phyloP scores from a whole-genome alignment of 2,329 filamentous ascomycete genomes.

The Raffaelea albimanens region DNA sequence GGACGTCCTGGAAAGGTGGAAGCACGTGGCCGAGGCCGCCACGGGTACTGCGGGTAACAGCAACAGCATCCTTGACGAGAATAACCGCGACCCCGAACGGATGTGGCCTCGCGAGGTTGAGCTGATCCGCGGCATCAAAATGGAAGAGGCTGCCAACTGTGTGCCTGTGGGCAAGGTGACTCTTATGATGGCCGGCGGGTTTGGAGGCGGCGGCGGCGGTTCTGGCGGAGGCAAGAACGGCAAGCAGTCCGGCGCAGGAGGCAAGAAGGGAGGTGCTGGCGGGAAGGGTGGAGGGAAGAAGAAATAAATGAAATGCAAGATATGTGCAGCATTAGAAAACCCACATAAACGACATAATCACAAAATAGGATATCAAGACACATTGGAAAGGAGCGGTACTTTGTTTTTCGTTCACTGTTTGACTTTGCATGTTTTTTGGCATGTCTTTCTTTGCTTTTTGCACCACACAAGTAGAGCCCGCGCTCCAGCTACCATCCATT shows the following conservation, averaged over 20 bases:
- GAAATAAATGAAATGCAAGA: background rate
- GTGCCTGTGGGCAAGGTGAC: constrained; percentile 73
- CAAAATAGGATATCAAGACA: too few relatives aligned
- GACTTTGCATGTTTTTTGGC: too few relatives aligned
- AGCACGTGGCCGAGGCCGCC: constrained; percentile 40
- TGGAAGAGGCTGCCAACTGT: constrained; percentile 70
- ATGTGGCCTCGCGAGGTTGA: constrained; percentile 86
- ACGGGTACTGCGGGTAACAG: constrained; percentile 38
- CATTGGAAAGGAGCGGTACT: too few relatives aligned
- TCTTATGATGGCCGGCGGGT: constrained; percentile 59
- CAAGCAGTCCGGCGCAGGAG: background rate
- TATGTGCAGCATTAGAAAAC: background rate
- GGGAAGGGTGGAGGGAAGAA: constrained; percentile 3
- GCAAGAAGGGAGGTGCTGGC: background rate
- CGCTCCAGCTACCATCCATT: too few relatives aligned
- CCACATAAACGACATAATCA: too few relatives aligned
- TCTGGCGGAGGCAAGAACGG: constrained; percentile 29
- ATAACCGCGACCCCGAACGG: constrained; percentile 53
- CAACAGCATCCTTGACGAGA: constrained; percentile 45
- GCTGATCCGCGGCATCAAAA: constrained; percentile 68
- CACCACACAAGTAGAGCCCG: too few relatives aligned
- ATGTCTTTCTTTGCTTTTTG: too few relatives aligned
- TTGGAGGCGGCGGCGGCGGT: constrained; percentile 30
- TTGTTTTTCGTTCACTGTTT: too few relatives aligned
- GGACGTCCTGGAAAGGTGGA: constrained; percentile 80